Evolutionary conservation across 257 asterid genomes (phyloP), one percentile per base, ranked within the genome.

Genomic region (Solanum megistacrolobum): DNA sequence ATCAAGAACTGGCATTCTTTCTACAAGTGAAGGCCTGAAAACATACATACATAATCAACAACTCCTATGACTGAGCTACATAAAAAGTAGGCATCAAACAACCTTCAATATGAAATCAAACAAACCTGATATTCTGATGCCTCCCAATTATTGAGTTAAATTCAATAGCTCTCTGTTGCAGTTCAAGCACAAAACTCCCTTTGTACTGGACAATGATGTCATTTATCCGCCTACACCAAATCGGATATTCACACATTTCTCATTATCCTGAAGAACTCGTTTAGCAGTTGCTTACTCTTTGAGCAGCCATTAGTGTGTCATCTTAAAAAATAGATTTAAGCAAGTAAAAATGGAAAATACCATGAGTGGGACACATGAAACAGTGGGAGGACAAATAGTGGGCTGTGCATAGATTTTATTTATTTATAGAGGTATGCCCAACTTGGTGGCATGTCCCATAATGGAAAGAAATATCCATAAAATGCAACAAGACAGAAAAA

Each of bases 91-190:
- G 52, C 85, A 62, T 29, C 14, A 0, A 85, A 36, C 43, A 85
- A 32, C 76, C 89, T 41, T 78, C 36, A 27, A 12, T 74, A 74
- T 60, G 71, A 71, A 29, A 72, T 85, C 87, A 78, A n/a, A 48
- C 83, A 43, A 90, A 94, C 99, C 99, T 95, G 87, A 96, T 97
- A 88, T 91, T 95, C 89, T 62, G 95, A 88, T 97, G 98, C 90
- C 92, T 96, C 86, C 88, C 94, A 86, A 95, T 94, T 36, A 97
- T 92, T 41, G 98, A 94, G 87, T 93, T 94, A 78, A 97, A 97
- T 87, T 97, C 99, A 84, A 94, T 95, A 91, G 99, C 98, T 93
- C 99, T 93, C 92, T 97, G 99, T 89, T 97, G 99, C 89, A 97
- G 94, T 93, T 96, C 99, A 79, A 97, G 98, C 89, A 92, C 96